Base-by-base conservation (phyloP, 768 basidiomycete genomes). In the Xerocomellus intermedius region DNA sequence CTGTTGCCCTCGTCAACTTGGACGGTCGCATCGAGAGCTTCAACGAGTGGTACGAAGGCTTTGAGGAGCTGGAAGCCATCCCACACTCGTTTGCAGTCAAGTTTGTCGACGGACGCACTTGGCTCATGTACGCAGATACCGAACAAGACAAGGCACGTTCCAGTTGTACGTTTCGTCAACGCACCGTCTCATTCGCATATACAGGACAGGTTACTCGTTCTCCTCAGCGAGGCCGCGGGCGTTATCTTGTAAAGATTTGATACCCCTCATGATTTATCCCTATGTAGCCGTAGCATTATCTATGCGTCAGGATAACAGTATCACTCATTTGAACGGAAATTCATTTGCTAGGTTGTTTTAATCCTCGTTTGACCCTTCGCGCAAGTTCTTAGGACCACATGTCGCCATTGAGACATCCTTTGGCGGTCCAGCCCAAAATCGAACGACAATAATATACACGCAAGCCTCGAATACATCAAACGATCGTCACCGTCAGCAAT, bases 51-150 rank as follows among this genome's bases (percentile, higher is more conserved):
- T 75, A 80, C 52, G 82, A 87, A 52, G 86, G 86, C 6, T 85
- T 82, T 54, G 86, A 87, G 53, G 83, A 86, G 43, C 67, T 88
- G 33, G 77, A 83, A 64, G 79, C 85, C 10, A 85, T 88, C 48
- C 78, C 83, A 4, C 75, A 83, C 54, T 85, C 86, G 1, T 86
- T 88, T 69, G 86, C 81, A 2, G 69, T 87, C 26, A 84, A 84
- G 56, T 85, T 87, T 64, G 74, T 72, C 35, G 76, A 79, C 52
- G 78, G 67, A 6, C 73, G 69, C 8, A 73, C 72, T 26, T 87
- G 84, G 83, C 73, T 79, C 38, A 73, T 86, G 73, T 88, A 75
- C 54, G 74, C 82, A 8, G 85, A 86, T 64, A 77, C 78, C 21
- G 84, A 83, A 66, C 78, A 82, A 57, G 85, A 85, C 54, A 86